Evolutionary conservation across 2,329 filamentous ascomycete species (phyloP).

Genomic region (Ophiobolus disseminans): DNA sequence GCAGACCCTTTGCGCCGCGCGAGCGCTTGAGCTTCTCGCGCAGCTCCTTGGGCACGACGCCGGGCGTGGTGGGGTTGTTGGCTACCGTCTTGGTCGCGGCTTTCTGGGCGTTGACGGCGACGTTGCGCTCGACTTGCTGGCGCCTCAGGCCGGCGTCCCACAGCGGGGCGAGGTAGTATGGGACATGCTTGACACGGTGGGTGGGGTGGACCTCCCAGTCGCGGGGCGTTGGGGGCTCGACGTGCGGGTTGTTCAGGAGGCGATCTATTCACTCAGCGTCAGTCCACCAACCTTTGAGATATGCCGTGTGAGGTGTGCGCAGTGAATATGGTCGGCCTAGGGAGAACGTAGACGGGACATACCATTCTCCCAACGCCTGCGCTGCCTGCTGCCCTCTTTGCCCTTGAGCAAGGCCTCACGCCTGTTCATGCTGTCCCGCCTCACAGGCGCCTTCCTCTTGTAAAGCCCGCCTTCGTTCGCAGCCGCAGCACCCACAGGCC

Average conservation of each 20-base stretch:
- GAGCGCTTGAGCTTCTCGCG: conserved; percentile 80
- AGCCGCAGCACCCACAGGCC: conserved; percentile 37
- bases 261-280: conserved; percentile 65
- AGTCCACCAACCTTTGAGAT: neutral
- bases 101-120: conserved; percentile 44
- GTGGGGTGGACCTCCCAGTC: conserved; percentile 88
- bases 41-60: conserved; percentile 77
- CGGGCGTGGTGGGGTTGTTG: conserved; percentile 52
- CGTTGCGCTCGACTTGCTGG: conserved; percentile 53
- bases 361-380: conserved; percentile 96
- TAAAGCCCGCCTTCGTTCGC: conserved; percentile 56
- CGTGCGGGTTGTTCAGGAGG: conserved; percentile 85
- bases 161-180: conserved; percentile 74
- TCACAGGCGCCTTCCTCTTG: conserved; percentile 61
- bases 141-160: conserved; percentile 57
- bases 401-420: conserved; percentile 84
- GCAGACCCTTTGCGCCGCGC: conserved; percentile 77
- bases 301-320: neutral
- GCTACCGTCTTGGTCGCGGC: conserved; percentile 43
- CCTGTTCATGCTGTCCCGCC: conserved; percentile 67
- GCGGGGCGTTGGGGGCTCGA: conserved; percentile 76
- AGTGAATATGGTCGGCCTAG: neutral
- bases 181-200: conserved; percentile 77
- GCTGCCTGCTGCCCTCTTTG: conserved; percentile 80
- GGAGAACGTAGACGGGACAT: conserved; percentile 13